A percentile compares a stretch with the other conserved stretches of the same genome.
phyloP scores from a whole-genome alignment of 2,329 filamentous ascomycete genomes.

The Fusarium coffeatum region DNA sequence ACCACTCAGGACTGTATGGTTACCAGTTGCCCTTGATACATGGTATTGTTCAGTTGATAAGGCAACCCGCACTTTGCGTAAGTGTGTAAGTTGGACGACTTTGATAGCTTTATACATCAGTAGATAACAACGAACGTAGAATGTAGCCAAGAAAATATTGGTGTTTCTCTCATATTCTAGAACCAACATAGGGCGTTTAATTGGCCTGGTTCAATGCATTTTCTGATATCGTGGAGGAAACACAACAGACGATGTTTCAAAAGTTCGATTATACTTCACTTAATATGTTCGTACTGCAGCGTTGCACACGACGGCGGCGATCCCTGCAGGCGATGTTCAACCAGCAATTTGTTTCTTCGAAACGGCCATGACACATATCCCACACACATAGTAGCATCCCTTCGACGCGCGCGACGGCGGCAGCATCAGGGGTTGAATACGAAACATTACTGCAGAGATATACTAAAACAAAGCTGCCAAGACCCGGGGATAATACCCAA shows the following conservation, averaged over 20 bases:
- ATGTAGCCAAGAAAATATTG: background rate
- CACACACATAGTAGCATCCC: background rate
- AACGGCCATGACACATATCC: conserved; percentile 18
- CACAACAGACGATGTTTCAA: background rate
- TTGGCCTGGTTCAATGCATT: background rate
- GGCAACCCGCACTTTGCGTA: background rate
- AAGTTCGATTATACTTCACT: background rate
- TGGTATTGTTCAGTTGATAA: background rate
- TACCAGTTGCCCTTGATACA: background rate
- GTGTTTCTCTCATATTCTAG: background rate
- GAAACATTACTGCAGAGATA: background rate
- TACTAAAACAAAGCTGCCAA: conserved; percentile 7
- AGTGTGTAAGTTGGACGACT: background rate
- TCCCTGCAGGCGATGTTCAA: conserved; percentile 20
- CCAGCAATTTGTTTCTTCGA: background rate
- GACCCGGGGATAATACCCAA: background rate
- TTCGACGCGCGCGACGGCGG: background rate
- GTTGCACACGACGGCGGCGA: conserved; percentile 19
- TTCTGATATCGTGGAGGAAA: background rate
- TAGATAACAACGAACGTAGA: background rate
- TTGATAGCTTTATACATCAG: background rate
- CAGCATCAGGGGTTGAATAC: background rate
- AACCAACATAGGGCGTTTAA: background rate
- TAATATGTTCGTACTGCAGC: background rate
- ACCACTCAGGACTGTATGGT: background rate